Evolutionary conservation across 2,329 filamentous ascomycete genomes (phyloP).

Genomic region (Emmonsia crescens): DNA sequence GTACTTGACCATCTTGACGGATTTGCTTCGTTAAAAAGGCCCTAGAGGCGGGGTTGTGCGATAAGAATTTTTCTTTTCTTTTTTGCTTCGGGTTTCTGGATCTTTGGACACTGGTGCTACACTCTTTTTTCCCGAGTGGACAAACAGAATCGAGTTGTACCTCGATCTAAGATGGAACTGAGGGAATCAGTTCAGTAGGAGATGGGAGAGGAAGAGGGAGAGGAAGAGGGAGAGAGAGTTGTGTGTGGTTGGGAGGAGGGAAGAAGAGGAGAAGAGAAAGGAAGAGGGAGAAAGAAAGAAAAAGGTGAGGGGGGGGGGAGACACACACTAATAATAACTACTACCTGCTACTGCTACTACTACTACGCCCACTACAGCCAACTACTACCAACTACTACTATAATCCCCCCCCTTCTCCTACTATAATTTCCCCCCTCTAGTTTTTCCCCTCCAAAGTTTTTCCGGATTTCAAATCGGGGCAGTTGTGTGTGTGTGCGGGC

Average conservation of each 20-base stretch:
- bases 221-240: too few relatives aligned
- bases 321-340: too few relatives aligned
- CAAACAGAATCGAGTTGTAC: constrained; percentile 34
- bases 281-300: constrained; percentile 17
- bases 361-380: too few relatives aligned
- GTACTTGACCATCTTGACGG: constrained; percentile 99
- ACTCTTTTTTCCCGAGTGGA: too few relatives aligned
- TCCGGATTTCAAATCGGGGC: constrained; percentile 22
- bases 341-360: background rate
- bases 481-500: constrained; percentile 13
- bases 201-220: background rate
- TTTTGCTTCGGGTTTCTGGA: constrained; percentile 16
- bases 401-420: too few relatives aligned
- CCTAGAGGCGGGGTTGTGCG: constrained; percentile 31
- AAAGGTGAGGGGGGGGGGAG: constrained; percentile 19
- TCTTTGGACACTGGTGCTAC: too few relatives aligned
- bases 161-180: constrained; percentile 32
- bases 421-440: too few relatives aligned
- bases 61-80: constrained; percentile 13
- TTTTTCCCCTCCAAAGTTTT: too few relatives aligned
- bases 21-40: constrained; percentile 32
- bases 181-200: constrained; percentile 18
- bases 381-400: constrained; percentile 10
- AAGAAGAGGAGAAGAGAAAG: constrained; percentile 16
- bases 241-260: constrained; percentile 13